phyloP scores from a whole-genome alignment of 139 green algal genomes.

The Coelastrella sp. region DNA sequence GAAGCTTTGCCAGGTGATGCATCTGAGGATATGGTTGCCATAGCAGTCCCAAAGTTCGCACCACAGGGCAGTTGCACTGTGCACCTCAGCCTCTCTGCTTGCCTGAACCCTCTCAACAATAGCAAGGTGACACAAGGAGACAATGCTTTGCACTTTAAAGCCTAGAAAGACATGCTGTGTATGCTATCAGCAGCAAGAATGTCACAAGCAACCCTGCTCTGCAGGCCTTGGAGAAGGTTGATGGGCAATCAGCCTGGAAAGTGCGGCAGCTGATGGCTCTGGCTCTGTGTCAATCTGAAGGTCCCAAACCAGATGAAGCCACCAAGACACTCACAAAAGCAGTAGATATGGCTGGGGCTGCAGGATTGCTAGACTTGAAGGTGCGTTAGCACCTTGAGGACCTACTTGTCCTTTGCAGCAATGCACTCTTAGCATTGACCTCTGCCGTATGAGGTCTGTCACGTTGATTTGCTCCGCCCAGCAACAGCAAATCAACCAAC shows the following conservation, averaged over 20 bases:
- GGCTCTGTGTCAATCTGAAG: constrained; percentile 60
- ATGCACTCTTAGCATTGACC: neutral
- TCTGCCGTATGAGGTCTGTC: no score
- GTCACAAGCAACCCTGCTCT: neutral
- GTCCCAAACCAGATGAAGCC: neutral
- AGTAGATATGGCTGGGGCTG: constrained; percentile 29
- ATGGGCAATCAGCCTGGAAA: constrained; percentile 66
- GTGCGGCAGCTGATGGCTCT: constrained; percentile 61
- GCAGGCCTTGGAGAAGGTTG: constrained; percentile 65
- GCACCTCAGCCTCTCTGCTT: neutral
- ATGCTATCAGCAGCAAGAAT: no score
- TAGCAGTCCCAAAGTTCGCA: no score
- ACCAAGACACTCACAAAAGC: constrained; percentile 22
- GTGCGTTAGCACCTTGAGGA: constrained; percentile 23
- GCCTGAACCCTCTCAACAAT: no score
- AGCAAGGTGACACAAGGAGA: neutral
- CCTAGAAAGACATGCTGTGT: neutral
- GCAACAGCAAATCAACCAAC: no score
- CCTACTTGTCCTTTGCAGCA: neutral
- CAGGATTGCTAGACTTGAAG: constrained; percentile 38
- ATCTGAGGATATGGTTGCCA: no score
- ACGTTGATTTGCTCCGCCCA: no score
- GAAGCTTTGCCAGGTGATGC: constrained; percentile 52
- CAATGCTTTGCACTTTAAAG: neutral
- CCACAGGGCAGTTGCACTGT: no score